Evolutionary conservation across 257 asterid genomes (phyloP).

Genomic region (Cinchona pubescens): DNA sequence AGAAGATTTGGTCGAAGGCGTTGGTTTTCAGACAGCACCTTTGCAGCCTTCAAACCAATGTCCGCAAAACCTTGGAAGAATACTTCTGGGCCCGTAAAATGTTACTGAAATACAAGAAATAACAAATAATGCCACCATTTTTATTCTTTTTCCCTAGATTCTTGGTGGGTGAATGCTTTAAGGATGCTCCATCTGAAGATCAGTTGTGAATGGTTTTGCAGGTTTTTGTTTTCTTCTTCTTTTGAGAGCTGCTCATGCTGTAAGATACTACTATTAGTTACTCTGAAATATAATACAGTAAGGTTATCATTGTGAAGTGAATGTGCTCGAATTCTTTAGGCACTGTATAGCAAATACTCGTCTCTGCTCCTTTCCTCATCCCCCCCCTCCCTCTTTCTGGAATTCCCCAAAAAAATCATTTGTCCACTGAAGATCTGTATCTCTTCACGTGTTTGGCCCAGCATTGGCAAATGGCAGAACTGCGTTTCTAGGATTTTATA

Average conservation of each 20-base stretch:
- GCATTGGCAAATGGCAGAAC: no score
- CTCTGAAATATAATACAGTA: constrained; percentile 12
- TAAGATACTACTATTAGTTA: constrained; percentile 12
- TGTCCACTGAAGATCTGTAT: neutral
- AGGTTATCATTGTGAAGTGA: neutral
- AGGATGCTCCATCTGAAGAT: constrained; percentile 14
- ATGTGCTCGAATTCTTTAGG: constrained; percentile 8
- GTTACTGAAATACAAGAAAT: constrained; percentile 7
- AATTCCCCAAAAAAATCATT: neutral
- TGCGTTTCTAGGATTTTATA: no score
- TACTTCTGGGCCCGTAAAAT: constrained; percentile 41
- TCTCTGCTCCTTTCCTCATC: neutral
- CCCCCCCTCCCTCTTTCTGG: no score
- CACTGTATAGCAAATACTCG: neutral
- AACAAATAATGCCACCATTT: constrained; percentile 8
- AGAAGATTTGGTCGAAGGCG: constrained; percentile 24
- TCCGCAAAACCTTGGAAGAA: constrained; percentile 38
- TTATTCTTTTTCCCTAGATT: constrained; percentile 1
- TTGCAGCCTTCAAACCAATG: constrained; percentile 35
- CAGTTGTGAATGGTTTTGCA: constrained; percentile 14
- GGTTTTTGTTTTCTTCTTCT: no score
- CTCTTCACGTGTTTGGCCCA: neutral
- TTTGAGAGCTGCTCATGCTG: constrained; percentile 24
- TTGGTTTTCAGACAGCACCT: constrained; percentile 29
- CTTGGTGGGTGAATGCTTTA: constrained; percentile 15